Conservation (phyloP, 345 rosid species). For the Murraya koenigii region DNA sequence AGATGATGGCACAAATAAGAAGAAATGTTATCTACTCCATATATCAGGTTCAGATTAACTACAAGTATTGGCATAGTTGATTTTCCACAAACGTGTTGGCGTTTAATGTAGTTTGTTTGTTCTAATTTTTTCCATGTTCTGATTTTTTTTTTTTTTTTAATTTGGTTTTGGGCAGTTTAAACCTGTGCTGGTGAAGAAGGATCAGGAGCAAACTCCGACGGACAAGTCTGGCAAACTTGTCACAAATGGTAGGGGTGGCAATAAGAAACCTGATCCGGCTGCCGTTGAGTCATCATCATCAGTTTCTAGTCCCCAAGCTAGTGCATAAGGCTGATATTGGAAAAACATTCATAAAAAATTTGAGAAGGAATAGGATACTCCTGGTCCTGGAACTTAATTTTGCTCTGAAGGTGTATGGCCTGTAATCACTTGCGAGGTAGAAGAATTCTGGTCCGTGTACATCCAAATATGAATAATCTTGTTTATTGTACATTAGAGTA, state of each 20-base stretch:
- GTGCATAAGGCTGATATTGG: slow-evolving; percentile 20
- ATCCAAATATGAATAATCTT: not conserved
- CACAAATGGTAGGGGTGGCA: slow-evolving; percentile 44
- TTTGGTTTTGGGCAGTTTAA: slow-evolving; percentile 51
- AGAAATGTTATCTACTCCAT: slow-evolving; percentile 94
- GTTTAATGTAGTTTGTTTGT: not conserved
- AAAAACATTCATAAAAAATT: not conserved
- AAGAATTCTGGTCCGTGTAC: not conserved
- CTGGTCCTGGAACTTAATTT: not conserved
- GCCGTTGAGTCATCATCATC: slow-evolving; percentile 57
- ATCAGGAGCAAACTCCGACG: slow-evolving; percentile 44
- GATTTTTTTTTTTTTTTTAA: not conserved
- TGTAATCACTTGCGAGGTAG: not conserved
- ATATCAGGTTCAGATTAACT: slow-evolving; percentile 62
- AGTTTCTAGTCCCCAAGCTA: slow-evolving; percentile 38
- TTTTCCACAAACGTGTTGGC: not conserved
- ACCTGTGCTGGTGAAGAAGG: slow-evolving; percentile 81
- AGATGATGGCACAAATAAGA: slow-evolving; percentile 98
- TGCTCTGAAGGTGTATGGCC: not conserved
- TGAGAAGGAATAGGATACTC: not conserved
- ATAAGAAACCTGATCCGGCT: slow-evolving; percentile 35
- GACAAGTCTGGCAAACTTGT: slow-evolving; percentile 46
- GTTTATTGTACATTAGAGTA: slow-evolving; percentile 9
- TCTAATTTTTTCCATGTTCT: not conserved
- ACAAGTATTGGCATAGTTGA: not conserved